These are phyloP conservation scores for Calonectria honghensis DNA, from an alignment of 2,329 filamentous ascomycete genomes.

Conservation along the genomic window DNA sequence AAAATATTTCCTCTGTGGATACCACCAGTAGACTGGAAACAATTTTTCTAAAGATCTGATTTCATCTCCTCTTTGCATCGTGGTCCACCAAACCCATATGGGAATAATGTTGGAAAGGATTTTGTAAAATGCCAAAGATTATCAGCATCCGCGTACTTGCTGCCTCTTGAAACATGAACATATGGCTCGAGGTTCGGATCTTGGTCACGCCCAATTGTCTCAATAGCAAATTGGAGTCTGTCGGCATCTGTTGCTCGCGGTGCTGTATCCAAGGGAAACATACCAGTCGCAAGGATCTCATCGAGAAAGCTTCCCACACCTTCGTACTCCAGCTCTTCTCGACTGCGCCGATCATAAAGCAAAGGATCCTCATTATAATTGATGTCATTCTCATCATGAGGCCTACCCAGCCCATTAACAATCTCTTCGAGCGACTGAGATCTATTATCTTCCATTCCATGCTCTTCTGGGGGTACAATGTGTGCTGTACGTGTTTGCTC, in stretches of 20 bases:
- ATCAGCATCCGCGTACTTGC: conserved; percentile 17
- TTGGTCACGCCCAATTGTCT: conserved; percentile 4
- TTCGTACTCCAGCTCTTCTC: conserved; percentile 31
- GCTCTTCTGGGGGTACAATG: conserved; percentile 12
- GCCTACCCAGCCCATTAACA: conserved; percentile 7
- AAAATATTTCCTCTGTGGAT: not conserved
- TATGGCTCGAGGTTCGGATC: conserved; percentile 26
- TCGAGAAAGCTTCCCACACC: conserved; percentile 25
- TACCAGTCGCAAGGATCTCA: conserved; percentile 31
- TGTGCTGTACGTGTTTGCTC: conserved; percentile 11
- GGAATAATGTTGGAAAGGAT: conserved; percentile 33
- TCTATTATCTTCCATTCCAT: conserved; percentile 13
- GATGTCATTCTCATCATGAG: conserved; percentile 21
- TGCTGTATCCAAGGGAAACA: conserved; percentile 32
- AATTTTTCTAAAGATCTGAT: conserved; percentile 19
- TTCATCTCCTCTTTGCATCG: conserved; percentile 13
- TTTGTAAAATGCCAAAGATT: conserved; percentile 35
- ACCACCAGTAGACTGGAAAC: not conserved
- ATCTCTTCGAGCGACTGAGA: conserved; percentile 25
- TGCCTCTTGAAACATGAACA: conserved; percentile 30
- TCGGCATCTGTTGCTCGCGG: conserved; percentile 23
- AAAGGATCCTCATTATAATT: conserved; percentile 24
- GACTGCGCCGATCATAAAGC: conserved; percentile 8
- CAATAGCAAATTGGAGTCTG: conserved; percentile 30
- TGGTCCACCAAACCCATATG: conserved; percentile 17